Evolutionary conservation across 2,329 filamentous ascomycete species (phyloP), one percentile per base, ranked within the genome.

Genomic region (Diaporthe helianthi): DNA sequence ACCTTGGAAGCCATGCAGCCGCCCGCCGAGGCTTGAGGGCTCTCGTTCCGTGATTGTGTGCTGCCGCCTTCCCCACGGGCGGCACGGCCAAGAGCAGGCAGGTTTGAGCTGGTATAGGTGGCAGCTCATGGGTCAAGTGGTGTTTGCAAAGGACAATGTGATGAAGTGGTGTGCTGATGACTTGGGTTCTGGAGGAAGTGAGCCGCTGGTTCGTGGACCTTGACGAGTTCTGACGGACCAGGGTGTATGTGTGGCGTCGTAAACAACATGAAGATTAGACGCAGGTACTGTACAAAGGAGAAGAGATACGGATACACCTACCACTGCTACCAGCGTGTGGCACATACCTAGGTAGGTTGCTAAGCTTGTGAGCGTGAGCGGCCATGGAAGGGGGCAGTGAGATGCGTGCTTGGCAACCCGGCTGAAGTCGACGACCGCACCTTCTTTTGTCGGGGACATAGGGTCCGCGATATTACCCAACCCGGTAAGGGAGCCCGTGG

Each of bases 401-500:
- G n/a, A 17, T 33, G 58, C 55, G 49, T 47, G 58, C 58, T 63
- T 63, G 58, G 58, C 58, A 36, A 41, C 58, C n/a, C 52, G 52
- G 51, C 64, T 54, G 38, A 67, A 49, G 64, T 58, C 64, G 52
- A 49, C 29, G 64, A 49, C 26, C 44, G 51, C 51, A 58, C 52
- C 52, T 49, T 58, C 58, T 61, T 47, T 51, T 67, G 65, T 67
- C 65, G 65, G 52, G 65, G 65, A 67, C 65, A 67, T 58, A 67
- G 52, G 65, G 65, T 67, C 65, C 65, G 65, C 65, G 54, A 29
- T 51, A 67, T 67, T 67, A 26, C 65, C 65, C 41, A 67, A 67
- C 65, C 41, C 26, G 65, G 65, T 49, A 67, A 67, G 29, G 54
- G 65, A 44, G 7, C 44, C 49, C 29, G 29, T 5, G n/a, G 38